These are phyloP conservation scores for Eimeria acervulina DNA, from an alignment of 169 alveolate species.

Conservation along the genomic window DNA sequence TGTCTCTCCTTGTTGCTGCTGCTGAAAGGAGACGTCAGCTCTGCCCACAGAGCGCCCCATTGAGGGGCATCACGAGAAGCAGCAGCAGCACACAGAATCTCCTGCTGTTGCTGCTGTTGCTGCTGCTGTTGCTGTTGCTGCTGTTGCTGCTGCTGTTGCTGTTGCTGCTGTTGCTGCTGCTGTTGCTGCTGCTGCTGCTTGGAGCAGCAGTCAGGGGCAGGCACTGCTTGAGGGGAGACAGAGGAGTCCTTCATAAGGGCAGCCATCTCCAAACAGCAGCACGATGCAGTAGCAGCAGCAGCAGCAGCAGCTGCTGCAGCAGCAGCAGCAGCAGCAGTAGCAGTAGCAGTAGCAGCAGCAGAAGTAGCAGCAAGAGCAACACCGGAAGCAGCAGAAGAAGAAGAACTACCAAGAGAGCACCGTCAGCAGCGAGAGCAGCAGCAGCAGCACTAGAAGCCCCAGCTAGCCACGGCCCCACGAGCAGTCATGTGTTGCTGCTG, in stretches of 20 bases:
- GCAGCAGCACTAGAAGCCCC: neutral
- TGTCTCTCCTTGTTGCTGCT: slow-evolving; percentile 25
- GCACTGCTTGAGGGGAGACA: neutral
- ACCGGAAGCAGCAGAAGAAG: too few relatives aligned
- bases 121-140: neutral
- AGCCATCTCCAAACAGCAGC: too few relatives aligned
- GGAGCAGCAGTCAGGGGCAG: neutral
- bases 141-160: slow-evolving; percentile 9
- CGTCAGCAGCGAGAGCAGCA: too few relatives aligned
- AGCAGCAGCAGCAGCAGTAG: neutral
- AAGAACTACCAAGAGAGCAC: too few relatives aligned
- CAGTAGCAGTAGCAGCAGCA: neutral
- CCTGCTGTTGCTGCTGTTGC: neutral
- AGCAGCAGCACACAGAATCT: neutral
- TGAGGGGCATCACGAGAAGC: neutral
- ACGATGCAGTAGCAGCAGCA: too few relatives aligned
- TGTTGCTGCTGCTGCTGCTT: neutral
- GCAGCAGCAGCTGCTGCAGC: slow-evolving; percentile 6
- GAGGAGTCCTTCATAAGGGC: neutral
- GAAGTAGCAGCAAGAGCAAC: too few relatives aligned
- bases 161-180: neutral
- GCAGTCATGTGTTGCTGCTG: neutral
- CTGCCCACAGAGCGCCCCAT: neutral
- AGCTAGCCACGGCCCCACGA: neutral
- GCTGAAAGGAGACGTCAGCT: neutral